phyloP scores from a whole-genome alignment of 2,329 filamentous ascomycete genomes.

The Monosporascus sp. region DNA sequence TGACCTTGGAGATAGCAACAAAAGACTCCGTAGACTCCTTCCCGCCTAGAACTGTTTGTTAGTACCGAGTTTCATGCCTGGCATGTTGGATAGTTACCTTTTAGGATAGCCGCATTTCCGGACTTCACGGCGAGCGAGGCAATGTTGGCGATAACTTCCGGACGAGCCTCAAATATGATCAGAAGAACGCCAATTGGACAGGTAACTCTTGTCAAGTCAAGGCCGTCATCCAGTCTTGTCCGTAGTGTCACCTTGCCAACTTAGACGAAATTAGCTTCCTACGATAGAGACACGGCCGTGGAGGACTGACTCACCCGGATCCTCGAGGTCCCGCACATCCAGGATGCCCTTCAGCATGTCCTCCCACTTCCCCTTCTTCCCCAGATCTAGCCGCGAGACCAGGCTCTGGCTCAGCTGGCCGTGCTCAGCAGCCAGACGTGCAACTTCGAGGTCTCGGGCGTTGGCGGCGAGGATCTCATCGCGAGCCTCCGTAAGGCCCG shows the following conservation, averaged over 20 bases:
- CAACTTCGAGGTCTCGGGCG: conserved; percentile 70
- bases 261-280: conserved; percentile 26
- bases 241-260: conserved; percentile 80
- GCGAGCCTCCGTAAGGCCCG: conserved; percentile 63
- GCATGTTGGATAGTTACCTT: conserved; percentile 48
- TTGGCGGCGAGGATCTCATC: conserved; percentile 82
- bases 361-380: conserved; percentile 85
- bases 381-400: conserved; percentile 81
- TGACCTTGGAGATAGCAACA: conserved; percentile 78
- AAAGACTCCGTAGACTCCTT: conserved; percentile 97
- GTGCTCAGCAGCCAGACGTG: conserved; percentile 65
- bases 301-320: conserved; percentile 62
- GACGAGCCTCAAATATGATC: conserved; percentile 96
- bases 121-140: conserved; percentile 94
- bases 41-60: conserved; percentile 51
- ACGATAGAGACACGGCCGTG: background rate
- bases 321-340: conserved; percentile 76
- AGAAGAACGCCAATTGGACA: conserved; percentile 96
- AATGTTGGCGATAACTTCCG: conserved; percentile 98
- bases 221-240: conserved; percentile 79
- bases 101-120: conserved; percentile 92
- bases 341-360: conserved; percentile 96
- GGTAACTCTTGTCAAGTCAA: conserved; percentile 80
- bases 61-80: background rate
- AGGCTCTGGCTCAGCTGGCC: conserved; percentile 77